phyloP scores from a whole-genome alignment of 2,329 filamentous ascomycete genomes.

The Ophiostoma quercus region DNA sequence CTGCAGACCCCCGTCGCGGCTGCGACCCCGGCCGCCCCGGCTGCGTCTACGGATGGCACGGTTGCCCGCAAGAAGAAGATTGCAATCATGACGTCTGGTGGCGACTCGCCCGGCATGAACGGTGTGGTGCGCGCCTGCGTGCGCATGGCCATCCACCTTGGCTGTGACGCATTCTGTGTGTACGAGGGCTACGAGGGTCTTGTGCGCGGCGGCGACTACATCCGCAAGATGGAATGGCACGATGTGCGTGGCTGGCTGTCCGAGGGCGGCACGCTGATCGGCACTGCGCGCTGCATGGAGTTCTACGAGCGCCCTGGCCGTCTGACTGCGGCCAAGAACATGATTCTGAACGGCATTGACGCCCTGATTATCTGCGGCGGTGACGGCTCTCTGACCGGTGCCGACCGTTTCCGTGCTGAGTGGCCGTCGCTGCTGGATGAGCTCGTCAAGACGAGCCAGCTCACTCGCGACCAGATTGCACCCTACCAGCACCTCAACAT shows the following conservation, averaged over 20 bases:
- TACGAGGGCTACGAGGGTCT: conserved; percentile 96
- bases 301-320: conserved; percentile 88
- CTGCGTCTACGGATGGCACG: background rate
- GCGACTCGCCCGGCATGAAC: conserved; percentile 94
- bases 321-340: conserved; percentile 82
- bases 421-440: conserved; percentile 87
- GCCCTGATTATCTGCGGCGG: conserved; percentile 95
- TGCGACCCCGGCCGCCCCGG: background rate
- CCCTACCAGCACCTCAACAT: conserved; percentile 89
- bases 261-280: conserved; percentile 91
- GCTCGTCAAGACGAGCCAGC: conserved; percentile 67
- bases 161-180: conserved; percentile 72
- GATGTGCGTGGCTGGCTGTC: conserved; percentile 92
- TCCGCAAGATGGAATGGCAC: conserved; percentile 82
- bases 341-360: conserved; percentile 88
- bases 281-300: conserved; percentile 84
- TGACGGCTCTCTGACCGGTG: conserved; percentile 92
- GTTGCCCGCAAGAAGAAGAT: conserved; percentile 57
- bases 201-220: conserved; percentile 81
- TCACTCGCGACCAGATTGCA: conserved; percentile 64
- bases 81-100: conserved; percentile 89
- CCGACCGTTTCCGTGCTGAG: conserved; percentile 85
- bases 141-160: conserved; percentile 80
- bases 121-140: conserved; percentile 84
- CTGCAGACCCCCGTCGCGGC: background rate